Evolutionary conservation across 306 rosid genomes (phyloP).

Genomic region (Oxytropis ochrocephala): DNA sequence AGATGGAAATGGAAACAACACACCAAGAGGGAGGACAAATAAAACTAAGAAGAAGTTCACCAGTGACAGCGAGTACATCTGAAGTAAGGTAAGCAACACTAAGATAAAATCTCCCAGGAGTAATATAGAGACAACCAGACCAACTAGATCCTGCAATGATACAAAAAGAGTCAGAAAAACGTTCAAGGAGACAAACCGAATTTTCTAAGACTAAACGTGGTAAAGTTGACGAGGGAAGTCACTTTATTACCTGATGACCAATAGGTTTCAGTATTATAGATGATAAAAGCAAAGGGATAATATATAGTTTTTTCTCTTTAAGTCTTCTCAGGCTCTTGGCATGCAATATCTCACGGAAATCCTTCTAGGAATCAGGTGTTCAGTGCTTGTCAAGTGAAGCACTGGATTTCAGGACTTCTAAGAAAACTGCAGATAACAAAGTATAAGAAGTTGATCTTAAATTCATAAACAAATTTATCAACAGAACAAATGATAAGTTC

Average conservation of each 20-base stretch:
- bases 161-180: conserved; percentile 6
- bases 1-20: conserved; percentile 81
- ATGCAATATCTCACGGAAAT: conserved; percentile 52
- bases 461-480: background rate
- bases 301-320: conserved; percentile 61
- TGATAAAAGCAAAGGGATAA: conserved; percentile 53
- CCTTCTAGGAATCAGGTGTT: conserved; percentile 53
- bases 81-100: conserved; percentile 74
- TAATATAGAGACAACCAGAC: conserved; percentile 69
- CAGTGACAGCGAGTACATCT: conserved; percentile 74
- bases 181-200: conserved; percentile 4
- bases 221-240: conserved; percentile 9
- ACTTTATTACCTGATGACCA: conserved; percentile 80
- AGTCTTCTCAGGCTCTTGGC: conserved; percentile 53
- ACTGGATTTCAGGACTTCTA: conserved; percentile 24
- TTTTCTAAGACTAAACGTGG: background rate
- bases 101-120: conserved; percentile 88
- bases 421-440: conserved; percentile 34
- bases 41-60: conserved; percentile 63
- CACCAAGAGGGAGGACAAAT: conserved; percentile 75
- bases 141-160: conserved; percentile 80
- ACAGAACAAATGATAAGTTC: conserved; percentile 13
- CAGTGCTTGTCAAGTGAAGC: conserved; percentile 34
- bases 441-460: conserved; percentile 17
- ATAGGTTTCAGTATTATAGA: conserved; percentile 68